Percentiles rank a stretch among this genome's conserved stretches.
Evolutionary conservation across 192 early-diverging fungal genomes (phyloP).

Genomic region (Coemansia sp.): DNA sequence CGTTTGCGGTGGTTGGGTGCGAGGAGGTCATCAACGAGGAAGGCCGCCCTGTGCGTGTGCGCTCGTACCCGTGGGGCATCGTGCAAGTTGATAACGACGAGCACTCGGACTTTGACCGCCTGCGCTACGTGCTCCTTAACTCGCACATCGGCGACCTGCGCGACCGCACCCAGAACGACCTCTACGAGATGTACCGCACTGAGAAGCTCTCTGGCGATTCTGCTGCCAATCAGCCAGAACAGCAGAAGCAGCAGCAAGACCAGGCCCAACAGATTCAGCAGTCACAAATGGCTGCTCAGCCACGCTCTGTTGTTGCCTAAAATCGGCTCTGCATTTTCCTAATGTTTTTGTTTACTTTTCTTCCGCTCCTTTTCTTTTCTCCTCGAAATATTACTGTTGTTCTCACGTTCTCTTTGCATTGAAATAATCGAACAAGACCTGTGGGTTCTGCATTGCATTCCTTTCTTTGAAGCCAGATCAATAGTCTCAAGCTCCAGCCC

Average conservation of each 20-base stretch:
- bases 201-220: conserved; percentile 69
- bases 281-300: conserved; percentile 8
- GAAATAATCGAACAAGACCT: too few relatives aligned
- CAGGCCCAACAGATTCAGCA: not conserved
- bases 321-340: not conserved
- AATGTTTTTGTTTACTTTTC: conserved; percentile 2
- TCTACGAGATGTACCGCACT: conserved; percentile 96
- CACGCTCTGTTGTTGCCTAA: conserved; percentile 14
- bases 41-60: conserved; percentile 87
- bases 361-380: not conserved
- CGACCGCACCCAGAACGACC: conserved; percentile 92
- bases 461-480: too few relatives aligned
- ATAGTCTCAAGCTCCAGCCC: too few relatives aligned
- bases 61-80: conserved; percentile 94
- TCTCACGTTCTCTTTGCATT: too few relatives aligned
- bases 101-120: conserved; percentile 95
- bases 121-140: conserved; percentile 90
- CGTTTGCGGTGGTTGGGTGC: conserved; percentile 95
- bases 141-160: conserved; percentile 97
- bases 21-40: conserved; percentile 83
- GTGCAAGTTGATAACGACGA: conserved; percentile 96
- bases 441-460: too few relatives aligned
- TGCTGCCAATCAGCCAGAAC: conserved; percentile 6
- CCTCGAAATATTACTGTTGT: not conserved
- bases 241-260: not conserved